These are phyloP conservation scores for Trichoderma guizhouense DNA, from an alignment of 2,329 filamentous ascomycete genomes.

Conservation along the genomic window DNA sequence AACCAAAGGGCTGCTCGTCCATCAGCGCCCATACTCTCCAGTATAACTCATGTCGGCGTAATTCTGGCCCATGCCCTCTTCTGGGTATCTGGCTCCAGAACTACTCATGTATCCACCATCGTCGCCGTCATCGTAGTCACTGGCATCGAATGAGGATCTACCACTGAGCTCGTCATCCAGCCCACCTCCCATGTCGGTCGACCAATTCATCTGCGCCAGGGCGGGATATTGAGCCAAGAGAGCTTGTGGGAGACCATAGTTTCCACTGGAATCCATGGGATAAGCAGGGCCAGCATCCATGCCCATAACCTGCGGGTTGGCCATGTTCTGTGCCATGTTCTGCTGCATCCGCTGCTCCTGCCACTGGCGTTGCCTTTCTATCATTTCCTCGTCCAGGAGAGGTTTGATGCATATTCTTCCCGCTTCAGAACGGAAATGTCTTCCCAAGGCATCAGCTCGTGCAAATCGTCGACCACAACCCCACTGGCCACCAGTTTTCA, in stretches of 20 bases:
- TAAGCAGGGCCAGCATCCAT: constrained; percentile 59
- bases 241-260: constrained; percentile 77
- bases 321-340: constrained; percentile 60
- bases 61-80: constrained; percentile 53
- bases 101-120: constrained; percentile 65
- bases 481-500: constrained; percentile 82
- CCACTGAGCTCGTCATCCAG: constrained; percentile 75
- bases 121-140: constrained; percentile 72
- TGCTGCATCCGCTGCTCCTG: constrained; percentile 69
- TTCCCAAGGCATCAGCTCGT: constrained; percentile 87
- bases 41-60: constrained; percentile 52
- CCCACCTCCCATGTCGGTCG: constrained; percentile 63
- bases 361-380: constrained; percentile 73
- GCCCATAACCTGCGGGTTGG: constrained; percentile 51
- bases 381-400: constrained; percentile 89
- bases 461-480: constrained; percentile 92
- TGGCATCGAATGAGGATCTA: constrained; percentile 76
- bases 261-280: constrained; percentile 53
- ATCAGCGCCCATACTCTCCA: constrained; percentile 50
- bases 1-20: background rate
- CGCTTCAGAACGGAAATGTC: constrained; percentile 93
- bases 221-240: constrained; percentile 90
- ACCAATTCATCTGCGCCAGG: constrained; percentile 87
- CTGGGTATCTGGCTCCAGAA: constrained; percentile 57
- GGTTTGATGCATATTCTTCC: constrained; percentile 96